Base-by-base conservation (phyloP, 352 stramenopile species). In the Saprolegnia diclina region DNA sequence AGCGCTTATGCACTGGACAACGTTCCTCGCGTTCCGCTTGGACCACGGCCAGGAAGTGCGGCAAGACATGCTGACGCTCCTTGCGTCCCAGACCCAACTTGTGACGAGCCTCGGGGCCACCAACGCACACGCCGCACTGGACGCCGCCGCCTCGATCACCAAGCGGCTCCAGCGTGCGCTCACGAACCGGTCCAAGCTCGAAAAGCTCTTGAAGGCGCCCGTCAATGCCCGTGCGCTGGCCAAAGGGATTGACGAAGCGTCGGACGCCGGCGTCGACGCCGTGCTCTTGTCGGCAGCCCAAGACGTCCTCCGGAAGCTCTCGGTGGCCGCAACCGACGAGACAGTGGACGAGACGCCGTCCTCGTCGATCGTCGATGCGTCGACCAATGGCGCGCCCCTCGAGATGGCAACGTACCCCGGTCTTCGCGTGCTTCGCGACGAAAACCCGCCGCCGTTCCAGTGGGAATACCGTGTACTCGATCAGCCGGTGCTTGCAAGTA, bases 201-300 rank as follows among this genome's bases (percentile, higher is more conserved):
- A 57, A 57, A 69, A 69, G 63, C 53, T 69, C 21, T 35, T 69
- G 19, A 59, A 69, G 54, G 44, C 63, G 21, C 53, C 63, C 4
- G 50, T 38, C 4, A 29, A 45, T 5, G 45, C 13, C 13, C 52
- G 52, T 24, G 19, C 19, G 26, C 11, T 45, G 40, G 45, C 48
- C 21, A 61, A 42, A 57, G 45, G 40, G n/a, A 24, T 69, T 6
- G 50, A 69, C 16, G 63, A 69, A 19, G 63, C 54, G 5, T 7
- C n/a, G 21, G 45, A 37, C 14, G 37, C 29, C 3, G 32, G 32
- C 37, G 45, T 68, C 14, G 63, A 69, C 21, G 29, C 14, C 16
- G 35, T 45, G 38, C 13, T 26, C 6, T 24, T 62, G 13, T 32
- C 11, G 48, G 22, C 63, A 5, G 63, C 44, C 11, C 35, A 46